A percentile compares a stretch with the other conserved stretches of the same genome.
These are phyloP conservation scores for Exidia glandulosa DNA, from an alignment of 768 basidiomycete genomes.

Conservation along the genomic window DNA sequence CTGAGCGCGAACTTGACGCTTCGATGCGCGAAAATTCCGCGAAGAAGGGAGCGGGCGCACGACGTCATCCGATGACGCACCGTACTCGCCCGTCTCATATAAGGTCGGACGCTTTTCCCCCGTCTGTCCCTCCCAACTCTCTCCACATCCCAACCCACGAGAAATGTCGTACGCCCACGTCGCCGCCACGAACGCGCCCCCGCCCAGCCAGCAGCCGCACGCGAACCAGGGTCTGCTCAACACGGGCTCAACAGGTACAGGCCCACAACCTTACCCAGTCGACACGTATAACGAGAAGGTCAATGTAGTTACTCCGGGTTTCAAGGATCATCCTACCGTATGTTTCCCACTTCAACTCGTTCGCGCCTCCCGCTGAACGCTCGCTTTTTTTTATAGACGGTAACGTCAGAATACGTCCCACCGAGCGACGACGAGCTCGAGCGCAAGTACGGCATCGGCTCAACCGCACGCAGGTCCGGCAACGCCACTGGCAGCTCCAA, in stretches of 20 bases:
- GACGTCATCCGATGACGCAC: no score
- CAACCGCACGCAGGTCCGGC: conserved; percentile 7
- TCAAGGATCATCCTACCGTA: conserved; percentile 36
- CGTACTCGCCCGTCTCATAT: no score
- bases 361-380: background rate
- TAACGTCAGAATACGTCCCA: conserved; percentile 13
- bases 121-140: background rate
- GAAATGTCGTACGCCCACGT: conserved; percentile 66
- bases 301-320: conserved; percentile 41
- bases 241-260: conserved; percentile 27
- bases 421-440: conserved; percentile 18
- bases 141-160: background rate
- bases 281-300: conserved; percentile 42
- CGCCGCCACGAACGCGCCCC: conserved; percentile 46
- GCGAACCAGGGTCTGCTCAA: conserved; percentile 56
- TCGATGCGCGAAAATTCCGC: no score
- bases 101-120: no score
- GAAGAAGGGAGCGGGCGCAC: no score
- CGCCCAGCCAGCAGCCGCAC: conserved; percentile 41
- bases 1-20: no score
- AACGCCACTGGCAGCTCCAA: conserved; percentile 8
- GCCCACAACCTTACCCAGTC: conserved; percentile 20
- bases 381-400: conserved; percentile 8
- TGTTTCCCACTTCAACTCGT: conserved; percentile 4
- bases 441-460: conserved; percentile 11